A percentile compares a stretch with the other conserved stretches of the same genome.
Conservation (phyloP, 495 filamentous ascomycete species). For the Hyaloscypha bicolor region DNA sequence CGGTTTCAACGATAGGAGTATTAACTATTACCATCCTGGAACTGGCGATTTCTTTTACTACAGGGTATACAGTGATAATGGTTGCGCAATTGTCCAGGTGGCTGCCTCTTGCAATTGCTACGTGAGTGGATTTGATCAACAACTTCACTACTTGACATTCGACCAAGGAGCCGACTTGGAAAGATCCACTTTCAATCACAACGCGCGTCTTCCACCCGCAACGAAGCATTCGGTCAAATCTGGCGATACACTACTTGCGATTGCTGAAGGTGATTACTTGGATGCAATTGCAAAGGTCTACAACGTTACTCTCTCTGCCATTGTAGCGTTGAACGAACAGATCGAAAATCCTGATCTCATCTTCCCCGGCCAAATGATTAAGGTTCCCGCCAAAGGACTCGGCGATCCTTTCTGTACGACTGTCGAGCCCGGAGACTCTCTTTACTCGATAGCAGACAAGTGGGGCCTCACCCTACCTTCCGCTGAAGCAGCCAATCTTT, state of each 20-base stretch:
- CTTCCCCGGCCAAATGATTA: neutral
- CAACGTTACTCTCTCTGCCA: neutral
- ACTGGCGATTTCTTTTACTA: slow-evolving; percentile 6
- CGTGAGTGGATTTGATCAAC: neutral
- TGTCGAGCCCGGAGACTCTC: neutral
- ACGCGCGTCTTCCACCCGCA: neutral
- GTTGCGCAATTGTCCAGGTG: slow-evolving; percentile 4
- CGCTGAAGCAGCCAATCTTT: neutral
- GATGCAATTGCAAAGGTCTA: neutral
- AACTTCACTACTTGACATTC: slow-evolving; percentile 9
- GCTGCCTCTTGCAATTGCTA: slow-evolving; percentile 13
- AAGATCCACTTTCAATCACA: neutral
- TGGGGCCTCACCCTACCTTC: neutral
- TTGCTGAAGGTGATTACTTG: slow-evolving; percentile 4
- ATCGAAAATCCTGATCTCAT: slow-evolving; percentile 2
- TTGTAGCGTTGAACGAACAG: slow-evolving; percentile 6
- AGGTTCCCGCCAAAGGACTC: slow-evolving; percentile 3
- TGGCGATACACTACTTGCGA: neutral
- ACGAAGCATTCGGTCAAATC: neutral
- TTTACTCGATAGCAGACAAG: slow-evolving; percentile 2
- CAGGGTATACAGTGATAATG: neutral
- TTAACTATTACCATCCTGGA: slow-evolving; percentile 10
- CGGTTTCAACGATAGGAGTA: neutral
- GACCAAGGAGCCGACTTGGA: neutral
- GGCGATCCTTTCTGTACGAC: neutral